Base-by-base conservation (phyloP, 148 eudicot species). In the Euryodendron excelsum region DNA sequence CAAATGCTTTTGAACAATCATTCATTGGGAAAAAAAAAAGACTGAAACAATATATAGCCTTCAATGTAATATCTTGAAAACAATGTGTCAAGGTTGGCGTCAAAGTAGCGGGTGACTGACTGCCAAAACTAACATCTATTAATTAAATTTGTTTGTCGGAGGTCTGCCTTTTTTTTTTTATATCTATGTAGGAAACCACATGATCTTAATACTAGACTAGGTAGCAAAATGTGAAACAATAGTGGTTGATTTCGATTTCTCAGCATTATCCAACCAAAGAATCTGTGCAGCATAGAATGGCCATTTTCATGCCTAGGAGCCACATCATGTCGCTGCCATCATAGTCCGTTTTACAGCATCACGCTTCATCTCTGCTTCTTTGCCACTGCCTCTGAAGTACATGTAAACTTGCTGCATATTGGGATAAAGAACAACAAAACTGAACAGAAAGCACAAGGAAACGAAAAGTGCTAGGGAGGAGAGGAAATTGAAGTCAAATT, bases 371-470 rank as follows among this genome's bases (percentile, higher is more conserved):
- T 86, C 88, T 34, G 86, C 92, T 21, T 83, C 83, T 86, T 87
- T 91, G 31, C 94, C 92, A 76, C 88, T 87, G 59, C 92, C 94
- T 20, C 92, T 87, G 77, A 88, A 89, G 78, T 89, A 89, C 84
- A 78, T 84, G 81, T 88, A 91, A 30, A 91, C 91, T 87, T 87
- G 89, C 94, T 91, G 89, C 76, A 82, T 41, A 72, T 70, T 18
- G 44, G 13, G 5, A 58, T 14, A 62, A 67, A 50, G n/a, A 39
- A 37, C 28, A 76, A 17, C 2, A 50, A 13, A n/a, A 12, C 8
- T 64, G 30, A 55, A 59, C 18, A 44, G 10, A 15, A 15, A 44
- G 48, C 53, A 34, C n/a, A 33, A 30, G n/a, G 47, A 41, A 60
- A 21, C 9, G 30, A 4, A 53, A 53, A 0, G 5, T n/a, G 41